Conservation (phyloP, 257 asterid genomes). For the Coffea canephora region DNA sequence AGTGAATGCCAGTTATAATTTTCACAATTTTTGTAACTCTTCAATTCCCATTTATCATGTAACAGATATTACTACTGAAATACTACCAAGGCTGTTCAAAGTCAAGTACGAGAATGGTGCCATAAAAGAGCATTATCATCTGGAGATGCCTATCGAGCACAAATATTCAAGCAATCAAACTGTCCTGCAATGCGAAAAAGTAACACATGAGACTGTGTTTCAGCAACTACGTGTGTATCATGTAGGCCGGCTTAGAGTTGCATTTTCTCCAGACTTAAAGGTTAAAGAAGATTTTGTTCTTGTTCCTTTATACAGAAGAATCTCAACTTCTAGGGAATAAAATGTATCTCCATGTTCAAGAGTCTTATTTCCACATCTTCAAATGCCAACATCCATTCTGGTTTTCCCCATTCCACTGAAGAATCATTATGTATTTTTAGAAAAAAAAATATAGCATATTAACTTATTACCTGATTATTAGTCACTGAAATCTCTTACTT, state of each 20-base stretch:
- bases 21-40: too few relatives aligned
- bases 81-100: conserved; percentile 29
- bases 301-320: background rate
- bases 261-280: conserved; percentile 35
- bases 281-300: conserved; percentile 11
- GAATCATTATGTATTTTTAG: background rate
- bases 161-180: conserved; percentile 20
- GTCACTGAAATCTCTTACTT: too few relatives aligned
- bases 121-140: conserved; percentile 15
- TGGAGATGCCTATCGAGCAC: conserved; percentile 19
- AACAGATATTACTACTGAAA: conserved; percentile 19
- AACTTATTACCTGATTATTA: background rate
- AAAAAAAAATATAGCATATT: too few relatives aligned
- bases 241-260: conserved; percentile 30
- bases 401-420: background rate
- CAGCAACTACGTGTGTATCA: conserved; percentile 24
- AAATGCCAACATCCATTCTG: background rate
- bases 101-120: conserved; percentile 25
- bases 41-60: background rate
- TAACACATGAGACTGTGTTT: conserved; percentile 28
- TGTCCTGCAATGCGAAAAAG: conserved; percentile 27
- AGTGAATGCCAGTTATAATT: background rate
- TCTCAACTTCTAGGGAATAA: background rate
- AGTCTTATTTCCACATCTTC: background rate
- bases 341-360: background rate